phyloP scores from a whole-genome alignment of 2,329 filamentous ascomycete genomes.

The Neophaeococcomyces aloes region DNA sequence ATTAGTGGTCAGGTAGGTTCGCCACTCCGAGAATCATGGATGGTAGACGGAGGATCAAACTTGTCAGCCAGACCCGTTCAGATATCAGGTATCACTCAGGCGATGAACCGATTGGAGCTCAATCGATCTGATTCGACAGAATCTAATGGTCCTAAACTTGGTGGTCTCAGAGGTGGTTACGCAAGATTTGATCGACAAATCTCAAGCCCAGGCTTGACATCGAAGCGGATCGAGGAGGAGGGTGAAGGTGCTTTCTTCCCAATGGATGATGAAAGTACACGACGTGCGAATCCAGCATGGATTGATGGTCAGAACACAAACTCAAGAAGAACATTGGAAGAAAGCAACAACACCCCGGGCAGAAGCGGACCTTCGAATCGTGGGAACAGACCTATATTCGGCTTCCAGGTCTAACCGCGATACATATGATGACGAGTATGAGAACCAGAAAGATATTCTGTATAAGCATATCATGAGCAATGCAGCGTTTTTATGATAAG shows the following conservation, averaged over 20 bases:
- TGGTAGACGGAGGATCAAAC: slow-evolving; percentile 14
- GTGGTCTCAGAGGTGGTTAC: slow-evolving; percentile 12
- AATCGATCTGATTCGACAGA: slow-evolving; percentile 30
- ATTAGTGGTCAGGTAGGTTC: slow-evolving; percentile 51
- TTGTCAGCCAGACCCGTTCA: slow-evolving; percentile 10
- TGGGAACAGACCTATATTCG: slow-evolving; percentile 4
- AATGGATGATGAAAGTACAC: slow-evolving; percentile 39
- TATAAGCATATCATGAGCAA: no score
- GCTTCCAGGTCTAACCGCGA: neutral
- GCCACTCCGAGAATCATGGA: slow-evolving; percentile 51
- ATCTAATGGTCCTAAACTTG: slow-evolving; percentile 16
- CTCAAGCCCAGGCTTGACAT: slow-evolving; percentile 36
- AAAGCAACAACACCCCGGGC: neutral
- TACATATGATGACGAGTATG: no score
- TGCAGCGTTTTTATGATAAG: no score
- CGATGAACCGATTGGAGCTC: slow-evolving; percentile 27
- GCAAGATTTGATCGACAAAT: slow-evolving; percentile 35
- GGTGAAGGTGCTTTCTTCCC: slow-evolving; percentile 39
- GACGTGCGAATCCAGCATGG: neutral
- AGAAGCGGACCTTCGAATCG: neutral
- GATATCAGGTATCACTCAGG: slow-evolving; percentile 22
- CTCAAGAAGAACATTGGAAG: neutral
- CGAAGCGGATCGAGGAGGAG: slow-evolving; percentile 39
- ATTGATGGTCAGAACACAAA: slow-evolving; percentile 1
- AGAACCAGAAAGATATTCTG: no score